Evolutionary conservation across 495 filamentous ascomycete genomes (phyloP).

Genomic region (Pseudotulostoma volvatum): DNA sequence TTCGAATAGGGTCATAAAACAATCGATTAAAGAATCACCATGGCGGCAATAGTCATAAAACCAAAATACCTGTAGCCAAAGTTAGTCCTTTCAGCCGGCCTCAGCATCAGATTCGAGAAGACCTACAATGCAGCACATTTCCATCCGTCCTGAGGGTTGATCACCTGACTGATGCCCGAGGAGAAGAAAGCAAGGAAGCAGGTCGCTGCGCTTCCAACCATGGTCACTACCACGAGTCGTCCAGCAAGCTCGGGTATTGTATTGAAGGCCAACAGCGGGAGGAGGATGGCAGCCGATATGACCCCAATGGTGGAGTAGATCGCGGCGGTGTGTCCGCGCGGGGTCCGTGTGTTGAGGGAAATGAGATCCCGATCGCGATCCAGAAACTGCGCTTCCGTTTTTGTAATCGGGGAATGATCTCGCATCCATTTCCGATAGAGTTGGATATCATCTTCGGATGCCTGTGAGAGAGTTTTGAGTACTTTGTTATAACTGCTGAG

Average conservation of each 20-base stretch:
- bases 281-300: slow-evolving; percentile 35
- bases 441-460: slow-evolving; percentile 39
- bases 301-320: slow-evolving; percentile 34
- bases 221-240: slow-evolving; percentile 34
- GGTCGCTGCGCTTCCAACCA: slow-evolving; percentile 22
- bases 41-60: slow-evolving; percentile 25
- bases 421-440: slow-evolving; percentile 53
- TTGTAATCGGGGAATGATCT: slow-evolving; percentile 41
- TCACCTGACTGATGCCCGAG: slow-evolving; percentile 20
- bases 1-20: too few species aligned
- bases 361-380: slow-evolving; percentile 49
- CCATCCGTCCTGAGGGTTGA: slow-evolving; percentile 27
- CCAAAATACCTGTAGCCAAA: slow-evolving; percentile 21
- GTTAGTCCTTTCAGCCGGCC: slow-evolving; percentile 3
- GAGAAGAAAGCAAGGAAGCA: slow-evolving; percentile 23
- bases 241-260: slow-evolving; percentile 34
- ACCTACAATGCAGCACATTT: slow-evolving; percentile 24
- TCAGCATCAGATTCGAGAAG: neutral
- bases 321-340: slow-evolving; percentile 13
- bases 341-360: slow-evolving; percentile 20
- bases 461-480: slow-evolving; percentile 35
- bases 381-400: slow-evolving; percentile 53
- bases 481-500: slow-evolving; percentile 51
- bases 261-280: slow-evolving; percentile 44
- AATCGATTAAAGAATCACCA: slow-evolving; percentile 28